Evolutionary conservation across 306 rosid genomes (phyloP).

Genomic region (Oxytropis ochrocephala): DNA sequence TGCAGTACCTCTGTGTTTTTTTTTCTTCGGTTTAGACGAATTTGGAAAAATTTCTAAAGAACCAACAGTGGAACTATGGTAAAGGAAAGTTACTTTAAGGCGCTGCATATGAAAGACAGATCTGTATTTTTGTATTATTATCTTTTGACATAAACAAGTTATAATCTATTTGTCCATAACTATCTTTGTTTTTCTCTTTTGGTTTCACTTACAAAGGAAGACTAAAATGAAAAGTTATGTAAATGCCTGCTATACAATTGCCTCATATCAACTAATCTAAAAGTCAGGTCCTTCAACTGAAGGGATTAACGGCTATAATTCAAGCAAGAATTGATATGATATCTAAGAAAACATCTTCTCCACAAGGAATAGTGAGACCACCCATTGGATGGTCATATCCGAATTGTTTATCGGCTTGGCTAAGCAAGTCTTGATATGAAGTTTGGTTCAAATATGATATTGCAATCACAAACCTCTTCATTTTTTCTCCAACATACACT

Average conservation of each 20-base stretch:
- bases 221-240: too few relatives aligned
- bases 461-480: background rate
- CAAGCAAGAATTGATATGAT: background rate
- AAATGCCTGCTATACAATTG: background rate
- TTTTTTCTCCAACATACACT: background rate
- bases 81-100: too few relatives aligned
- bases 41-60: too few relatives aligned
- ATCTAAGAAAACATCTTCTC: constrained; percentile 3
- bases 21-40: too few relatives aligned
- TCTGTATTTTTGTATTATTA: too few relatives aligned
- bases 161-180: too few relatives aligned
- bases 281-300: too few relatives aligned
- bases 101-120: background rate
- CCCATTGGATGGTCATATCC: constrained; percentile 30
- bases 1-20: too few relatives aligned
- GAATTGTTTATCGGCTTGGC: background rate
- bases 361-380: constrained; percentile 38
- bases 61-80: too few relatives aligned
- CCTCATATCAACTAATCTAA: background rate
- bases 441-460: background rate
- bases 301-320: too few relatives aligned
- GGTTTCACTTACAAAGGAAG: background rate
- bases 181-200: background rate
- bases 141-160: too few relatives aligned
- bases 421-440: background rate